Percentiles rank a stretch among this genome's conserved stretches.
Evolutionary conservation across 495 filamentous ascomycete genomes (phyloP).

Genomic region (Penicillium paradoxum): DNA sequence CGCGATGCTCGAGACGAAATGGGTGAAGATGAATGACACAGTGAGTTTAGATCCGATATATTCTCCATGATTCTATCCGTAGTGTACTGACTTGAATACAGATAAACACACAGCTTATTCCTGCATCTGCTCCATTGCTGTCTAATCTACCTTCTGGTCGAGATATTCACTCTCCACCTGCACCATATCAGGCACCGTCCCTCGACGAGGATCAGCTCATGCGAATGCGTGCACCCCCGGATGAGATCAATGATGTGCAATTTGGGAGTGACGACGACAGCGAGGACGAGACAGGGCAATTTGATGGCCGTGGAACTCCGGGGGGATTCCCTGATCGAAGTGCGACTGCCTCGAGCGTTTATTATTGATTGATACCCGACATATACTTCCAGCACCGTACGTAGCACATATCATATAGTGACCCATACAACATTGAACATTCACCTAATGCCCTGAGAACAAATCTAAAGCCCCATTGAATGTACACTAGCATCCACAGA

Average conservation of each 20-base stretch:
- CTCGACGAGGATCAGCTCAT: constrained; percentile 54
- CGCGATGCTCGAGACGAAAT: constrained; percentile 82
- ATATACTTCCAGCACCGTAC: neutral
- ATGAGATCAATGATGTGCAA: constrained; percentile 26
- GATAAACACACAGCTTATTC: constrained; percentile 78
- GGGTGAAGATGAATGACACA: constrained; percentile 89
- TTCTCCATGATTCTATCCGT: neutral
- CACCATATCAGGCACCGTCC: constrained; percentile 52
- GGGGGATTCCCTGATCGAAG: constrained; percentile 42
- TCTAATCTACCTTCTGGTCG: constrained; percentile 79
- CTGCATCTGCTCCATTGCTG: constrained; percentile 61
- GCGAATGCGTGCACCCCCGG: constrained; percentile 42
- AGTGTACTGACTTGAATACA: constrained; percentile 26
- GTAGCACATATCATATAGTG: neutral
- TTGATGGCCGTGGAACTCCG: constrained; percentile 29
- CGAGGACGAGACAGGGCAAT: constrained; percentile 45
- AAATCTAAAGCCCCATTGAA: neutral
- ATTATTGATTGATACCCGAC: constrained; percentile 42
- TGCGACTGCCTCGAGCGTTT: constrained; percentile 33
- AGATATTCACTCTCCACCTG: constrained; percentile 67
- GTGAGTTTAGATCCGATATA: constrained; percentile 44
- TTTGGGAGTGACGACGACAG: constrained; percentile 39
- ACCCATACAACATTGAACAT: neutral
- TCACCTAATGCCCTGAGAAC: neutral
- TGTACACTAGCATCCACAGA: neutral